Evolutionary conservation across 2,329 filamentous ascomycete species (phyloP).

Genomic region (Phyllosticta capitalensis): DNA sequence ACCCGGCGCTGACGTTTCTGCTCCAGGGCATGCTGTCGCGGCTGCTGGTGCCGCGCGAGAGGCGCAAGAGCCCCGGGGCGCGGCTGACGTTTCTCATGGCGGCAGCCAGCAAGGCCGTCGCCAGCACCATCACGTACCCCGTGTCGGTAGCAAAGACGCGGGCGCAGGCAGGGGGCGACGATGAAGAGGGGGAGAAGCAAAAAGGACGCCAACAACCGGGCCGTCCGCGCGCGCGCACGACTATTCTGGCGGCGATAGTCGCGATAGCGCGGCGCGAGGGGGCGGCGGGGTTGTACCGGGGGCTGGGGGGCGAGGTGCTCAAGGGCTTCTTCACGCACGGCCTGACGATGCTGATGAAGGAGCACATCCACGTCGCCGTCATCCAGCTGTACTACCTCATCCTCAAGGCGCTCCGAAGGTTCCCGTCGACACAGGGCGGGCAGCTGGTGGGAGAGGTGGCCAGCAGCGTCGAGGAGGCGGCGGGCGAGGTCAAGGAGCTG

Average conservation of each 20-base stretch:
- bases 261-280: slow-evolving; percentile 55
- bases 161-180: slow-evolving; percentile 43
- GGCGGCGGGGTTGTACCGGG: slow-evolving; percentile 60
- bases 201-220: slow-evolving; percentile 15
- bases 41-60: slow-evolving; percentile 45
- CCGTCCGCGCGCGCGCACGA: slow-evolving; percentile 26
- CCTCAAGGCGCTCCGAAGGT: slow-evolving; percentile 38
- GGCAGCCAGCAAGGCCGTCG: slow-evolving; percentile 67
- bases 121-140: slow-evolving; percentile 71
- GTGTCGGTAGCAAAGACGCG: slow-evolving; percentile 77
- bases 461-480: slow-evolving; percentile 19
- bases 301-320: slow-evolving; percentile 64
- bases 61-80: slow-evolving; percentile 44
- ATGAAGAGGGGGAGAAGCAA: background rate
- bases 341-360: slow-evolving; percentile 79
- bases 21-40: slow-evolving; percentile 64
- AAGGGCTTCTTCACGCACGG: slow-evolving; percentile 82
- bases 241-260: slow-evolving; percentile 55
- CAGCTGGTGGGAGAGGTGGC: slow-evolving; percentile 13
- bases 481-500: slow-evolving; percentile 20
- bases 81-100: slow-evolving; percentile 56
- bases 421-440: slow-evolving; percentile 26
- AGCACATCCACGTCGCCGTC: slow-evolving; percentile 61
- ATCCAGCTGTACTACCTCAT: slow-evolving; percentile 62
- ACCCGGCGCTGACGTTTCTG: slow-evolving; percentile 79